Base-by-base conservation (phyloP, 768 basidiomycete genomes). In the Auriscalpium vulgare region DNA sequence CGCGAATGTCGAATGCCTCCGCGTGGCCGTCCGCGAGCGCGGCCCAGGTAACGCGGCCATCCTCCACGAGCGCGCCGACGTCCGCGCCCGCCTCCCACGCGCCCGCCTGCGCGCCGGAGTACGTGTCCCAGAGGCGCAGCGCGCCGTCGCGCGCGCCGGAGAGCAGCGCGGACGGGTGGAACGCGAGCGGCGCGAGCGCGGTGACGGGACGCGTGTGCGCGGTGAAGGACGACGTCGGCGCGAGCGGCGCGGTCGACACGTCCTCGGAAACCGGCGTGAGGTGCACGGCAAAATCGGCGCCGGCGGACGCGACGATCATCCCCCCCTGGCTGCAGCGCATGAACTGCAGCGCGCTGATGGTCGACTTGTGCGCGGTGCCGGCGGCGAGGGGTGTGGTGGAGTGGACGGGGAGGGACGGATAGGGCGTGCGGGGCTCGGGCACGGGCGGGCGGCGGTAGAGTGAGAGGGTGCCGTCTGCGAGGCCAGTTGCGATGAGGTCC, bases 391-490 rank as follows among this genome's bases (percentile, higher is more conserved):
- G 47, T 19, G 36, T 38, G 14, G 61, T 23, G 4, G 14, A 29
- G 23, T 52, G 56, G 13, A 40, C 53, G 9, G 47, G 61, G 10
- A 51, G 49, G 40, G 38, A 6, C 6, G 56, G 47, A 50, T 62
- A 62, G 11, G 50, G 36, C 11, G 46, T 38, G 6, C 44, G 11
- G 9, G 37, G 16, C 2, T 44, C 17, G 7, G 59, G 46, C 8
- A 50, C 17, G 13, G 43, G 56, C 1, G 56, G 59, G 35, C 49
- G 50, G 43, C 29, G 19, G 51, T 60, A 62, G 35, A 60, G 50
- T 0, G 59, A 62, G 13, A 62, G 35, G 10, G 59, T 55, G 43
- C 61, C 61, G 37, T 61, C 61, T n/a, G 57, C 47, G 16, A 62
- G 21, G 38, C 52, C 59, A 16, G 61, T 60, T 9, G 59, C 56